A percentile compares a stretch with the other conserved stretches of the same genome.
Evolutionary conservation across 164 flowering plant species (phyloP).

Genomic region (Nymphaea thermarum): DNA sequence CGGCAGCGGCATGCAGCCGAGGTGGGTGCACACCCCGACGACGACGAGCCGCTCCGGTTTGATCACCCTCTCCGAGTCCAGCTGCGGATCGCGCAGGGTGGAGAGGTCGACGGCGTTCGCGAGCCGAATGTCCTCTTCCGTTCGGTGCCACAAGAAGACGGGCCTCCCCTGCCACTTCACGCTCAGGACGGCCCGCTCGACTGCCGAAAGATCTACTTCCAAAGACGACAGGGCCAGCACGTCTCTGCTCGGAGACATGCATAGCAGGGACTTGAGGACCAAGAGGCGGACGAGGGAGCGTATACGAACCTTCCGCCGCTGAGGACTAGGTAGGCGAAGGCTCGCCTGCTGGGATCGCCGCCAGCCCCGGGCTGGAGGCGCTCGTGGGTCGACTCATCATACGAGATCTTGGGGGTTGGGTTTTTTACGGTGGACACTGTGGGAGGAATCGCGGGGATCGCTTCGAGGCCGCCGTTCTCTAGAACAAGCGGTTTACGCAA

Average conservation of each 20-base stretch:
- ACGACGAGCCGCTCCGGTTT: slow-evolving; percentile 15
- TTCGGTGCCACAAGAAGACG: slow-evolving; percentile 6
- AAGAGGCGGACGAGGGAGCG: slow-evolving; percentile 13
- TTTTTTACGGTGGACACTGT: slow-evolving; percentile 11
- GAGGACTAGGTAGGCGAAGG: slow-evolving; percentile 14
- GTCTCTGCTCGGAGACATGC: slow-evolving; percentile 16
- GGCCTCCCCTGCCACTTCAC: slow-evolving; percentile 14
- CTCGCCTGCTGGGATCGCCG: slow-evolving; percentile 13
- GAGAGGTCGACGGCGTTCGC: slow-evolving; percentile 9
- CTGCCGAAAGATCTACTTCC: slow-evolving; percentile 11
- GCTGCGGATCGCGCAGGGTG: slow-evolving; percentile 8
- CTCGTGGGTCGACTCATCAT: slow-evolving; percentile 10
- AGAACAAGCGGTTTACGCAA: no score
- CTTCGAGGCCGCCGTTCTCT: no score
- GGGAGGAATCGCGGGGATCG: no score
- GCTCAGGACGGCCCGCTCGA: slow-evolving; percentile 9
- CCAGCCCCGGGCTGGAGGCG: slow-evolving; percentile 7
- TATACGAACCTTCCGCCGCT: slow-evolving; percentile 9
- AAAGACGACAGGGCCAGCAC: slow-evolving; percentile 13
- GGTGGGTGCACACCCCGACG: slow-evolving; percentile 11
- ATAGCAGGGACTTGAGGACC: slow-evolving; percentile 12
- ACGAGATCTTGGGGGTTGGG: slow-evolving; percentile 8
- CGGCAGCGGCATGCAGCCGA: slow-evolving; percentile 12
- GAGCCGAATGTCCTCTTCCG: slow-evolving; percentile 9
- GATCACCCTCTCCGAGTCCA: slow-evolving; percentile 9